Evolutionary conservation across 352 stramenopile genomes (phyloP), one percentile per base, ranked within the genome.

Genomic region (Phytophthora lateralis): DNA sequence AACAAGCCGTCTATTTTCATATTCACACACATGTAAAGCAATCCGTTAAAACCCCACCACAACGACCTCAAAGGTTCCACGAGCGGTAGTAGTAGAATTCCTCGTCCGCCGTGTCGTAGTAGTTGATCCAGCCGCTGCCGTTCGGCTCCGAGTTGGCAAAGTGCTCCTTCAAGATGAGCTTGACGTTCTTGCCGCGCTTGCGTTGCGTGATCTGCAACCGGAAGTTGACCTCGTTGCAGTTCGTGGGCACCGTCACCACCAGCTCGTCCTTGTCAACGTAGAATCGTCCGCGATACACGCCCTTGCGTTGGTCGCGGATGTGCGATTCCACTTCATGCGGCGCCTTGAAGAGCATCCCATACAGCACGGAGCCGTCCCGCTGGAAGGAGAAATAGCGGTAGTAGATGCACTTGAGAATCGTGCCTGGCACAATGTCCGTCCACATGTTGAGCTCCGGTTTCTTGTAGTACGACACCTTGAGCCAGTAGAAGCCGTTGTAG

Each of bases 371-470:
- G 24, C 82, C 85, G 44, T 94, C 76, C 30, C 79, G 72, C 49
- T 90, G 79, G 66, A 94, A 94, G 17, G 72, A 84, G 29, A 94
- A 91, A 62, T 92, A 92, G 43, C 85, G 80, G 67, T 94, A 94
- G 69, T 94, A 92, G 24, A 92, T 75, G 34, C 87, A 83, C 56
- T 88, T 82, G 10, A 94, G 69, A 62, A 94, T 91, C 60, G 85
- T 88, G 29, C 78, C 80, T 0, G 82, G 74, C 14, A 90, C 78
- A 18, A 72, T 69, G 11, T 93, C 85, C 26, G 69, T 86, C 82
- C 82, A 93, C 83, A 94, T 91, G 66, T 88, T 94, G 55, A 89
- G 67, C 69, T 94, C 82, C 11, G 85, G 82, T 61, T 89, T 91
- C 73, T 94, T 92, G 74, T 91, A 91, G 71, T 94, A 92, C 57